Base-by-base conservation (phyloP, 2,329 filamentous ascomycete species). In the Arachnomyces sp. region DNA sequence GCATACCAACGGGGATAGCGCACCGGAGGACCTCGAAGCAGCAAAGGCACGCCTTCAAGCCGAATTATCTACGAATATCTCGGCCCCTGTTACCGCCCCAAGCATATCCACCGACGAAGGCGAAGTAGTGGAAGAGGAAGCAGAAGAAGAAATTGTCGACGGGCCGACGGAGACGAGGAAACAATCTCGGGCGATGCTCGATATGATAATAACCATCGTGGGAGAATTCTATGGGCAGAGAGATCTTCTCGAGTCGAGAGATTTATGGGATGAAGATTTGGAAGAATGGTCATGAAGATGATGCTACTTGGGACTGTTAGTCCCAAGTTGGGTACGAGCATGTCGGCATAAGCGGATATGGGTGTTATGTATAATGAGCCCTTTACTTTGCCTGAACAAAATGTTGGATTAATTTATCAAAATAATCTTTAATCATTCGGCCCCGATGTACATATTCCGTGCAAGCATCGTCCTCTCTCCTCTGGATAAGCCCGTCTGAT, bases 191-290 rank as follows among this genome's bases (percentile, higher is more conserved):
- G 82, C 79, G n/a, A 88, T 87, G 31, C 70, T 95, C 28, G 89
- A 93, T 63, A 94, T 94, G 86, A 85, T 95, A 39, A 69, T 95
- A 50, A 92, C 85, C 0, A 74, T 95, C 28, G 81, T 84, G 35
- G 89, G 87, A 52, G 88, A 94, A 63, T 79, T 84, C 49, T 96
- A 89, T 63, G 88, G 90, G 1, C 90, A 96, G 64, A 74, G 82
- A 48, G 90, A 96, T 61, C 64, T 95, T 46, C 72, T 95, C 36
- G 79, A 84, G 52, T 84, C 81, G 46, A 76, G 87, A 43, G 76
- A 82, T 43, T 43, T 63, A 13, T 77, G 74, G 72, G 47, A 55
- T 28, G 53, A 53, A 38, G 36, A 31, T 35, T 36, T 31, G 2
- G 31, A 32, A 16, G n/a, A 32, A 32, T 16, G n/a, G 15, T 32